phyloP scores from a whole-genome alignment of 495 filamentous ascomycete species.

The Neurospora discreta region DNA sequence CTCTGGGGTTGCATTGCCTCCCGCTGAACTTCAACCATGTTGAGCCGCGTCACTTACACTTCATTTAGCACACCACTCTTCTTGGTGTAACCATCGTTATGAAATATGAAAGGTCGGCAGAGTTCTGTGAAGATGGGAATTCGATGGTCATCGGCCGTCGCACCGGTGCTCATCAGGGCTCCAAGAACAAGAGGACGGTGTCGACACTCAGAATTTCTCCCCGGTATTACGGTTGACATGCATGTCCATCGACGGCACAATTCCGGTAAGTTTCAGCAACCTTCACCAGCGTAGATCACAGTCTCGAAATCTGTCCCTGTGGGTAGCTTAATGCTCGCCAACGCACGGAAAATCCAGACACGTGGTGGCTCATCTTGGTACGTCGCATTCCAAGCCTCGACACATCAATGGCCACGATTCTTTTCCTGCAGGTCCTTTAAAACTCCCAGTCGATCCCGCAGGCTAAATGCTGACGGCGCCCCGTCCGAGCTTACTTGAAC shows the following conservation, averaged over 20 bases:
- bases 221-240: not conserved
- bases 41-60: not conserved
- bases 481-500: not conserved
- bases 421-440: not conserved
- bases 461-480: not conserved
- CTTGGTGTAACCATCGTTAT: not conserved
- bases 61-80: not conserved
- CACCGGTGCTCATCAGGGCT: not conserved
- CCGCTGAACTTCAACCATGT: not conserved
- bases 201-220: not conserved
- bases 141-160: not conserved
- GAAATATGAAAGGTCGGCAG: not conserved
- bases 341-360: not conserved
- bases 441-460: not conserved
- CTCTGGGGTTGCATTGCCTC: not conserved
- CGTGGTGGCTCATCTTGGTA: not conserved
- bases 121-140: not conserved
- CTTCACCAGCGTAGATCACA: not conserved
- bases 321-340: not conserved
- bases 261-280: not conserved
- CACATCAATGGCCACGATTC: not conserved
- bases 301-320: not conserved
- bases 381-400: not conserved
- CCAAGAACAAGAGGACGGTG: not conserved
- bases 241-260: not conserved